Evolutionary conservation across 495 filamentous ascomycete species (phyloP).

Genomic region (Trichoderma gamsii): DNA sequence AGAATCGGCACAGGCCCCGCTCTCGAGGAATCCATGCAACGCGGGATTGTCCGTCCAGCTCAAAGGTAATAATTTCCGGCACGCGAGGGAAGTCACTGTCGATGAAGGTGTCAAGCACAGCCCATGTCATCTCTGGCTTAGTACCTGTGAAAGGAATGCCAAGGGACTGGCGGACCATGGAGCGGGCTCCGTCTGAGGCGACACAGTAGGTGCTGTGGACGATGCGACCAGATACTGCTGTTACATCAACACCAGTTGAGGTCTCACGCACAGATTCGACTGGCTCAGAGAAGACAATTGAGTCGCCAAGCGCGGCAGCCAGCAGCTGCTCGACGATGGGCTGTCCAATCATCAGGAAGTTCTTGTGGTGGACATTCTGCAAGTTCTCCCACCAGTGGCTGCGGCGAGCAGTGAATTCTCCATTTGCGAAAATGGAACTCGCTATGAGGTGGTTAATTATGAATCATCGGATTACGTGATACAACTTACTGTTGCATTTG

Average conservation of each 20-base stretch:
- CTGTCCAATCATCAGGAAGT: constrained; percentile 28
- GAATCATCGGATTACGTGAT: not conserved
- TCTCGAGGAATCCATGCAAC: constrained; percentile 27
- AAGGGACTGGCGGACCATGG: constrained; percentile 20
- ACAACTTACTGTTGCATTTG: constrained; percentile 26
- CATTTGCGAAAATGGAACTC: constrained; percentile 25
- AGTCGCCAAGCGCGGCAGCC: constrained; percentile 15
- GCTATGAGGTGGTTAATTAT: constrained; percentile 15
- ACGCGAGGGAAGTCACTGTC: constrained; percentile 26
- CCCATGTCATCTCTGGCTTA: constrained; percentile 28
- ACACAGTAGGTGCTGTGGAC: constrained; percentile 22
- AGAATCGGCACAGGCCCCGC: constrained; percentile 25
- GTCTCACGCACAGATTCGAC: constrained; percentile 19
- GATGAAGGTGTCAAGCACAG: constrained; percentile 26
- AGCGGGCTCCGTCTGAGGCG: constrained; percentile 24
- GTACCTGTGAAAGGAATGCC: constrained; percentile 23
- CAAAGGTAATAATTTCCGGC: constrained; percentile 27
- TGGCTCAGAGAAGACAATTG: constrained; percentile 21
- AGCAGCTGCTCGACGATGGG: constrained; percentile 22
- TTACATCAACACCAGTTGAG: constrained; percentile 16
- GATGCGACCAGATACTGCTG: constrained; percentile 21
- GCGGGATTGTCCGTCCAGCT: constrained; percentile 26
- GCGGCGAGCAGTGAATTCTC: constrained; percentile 25
- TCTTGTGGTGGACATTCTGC: constrained; percentile 21
- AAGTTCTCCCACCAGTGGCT: constrained; percentile 26